Base-by-base conservation (phyloP, 768 basidiomycete genomes). In the Leccinum truebloodii region DNA sequence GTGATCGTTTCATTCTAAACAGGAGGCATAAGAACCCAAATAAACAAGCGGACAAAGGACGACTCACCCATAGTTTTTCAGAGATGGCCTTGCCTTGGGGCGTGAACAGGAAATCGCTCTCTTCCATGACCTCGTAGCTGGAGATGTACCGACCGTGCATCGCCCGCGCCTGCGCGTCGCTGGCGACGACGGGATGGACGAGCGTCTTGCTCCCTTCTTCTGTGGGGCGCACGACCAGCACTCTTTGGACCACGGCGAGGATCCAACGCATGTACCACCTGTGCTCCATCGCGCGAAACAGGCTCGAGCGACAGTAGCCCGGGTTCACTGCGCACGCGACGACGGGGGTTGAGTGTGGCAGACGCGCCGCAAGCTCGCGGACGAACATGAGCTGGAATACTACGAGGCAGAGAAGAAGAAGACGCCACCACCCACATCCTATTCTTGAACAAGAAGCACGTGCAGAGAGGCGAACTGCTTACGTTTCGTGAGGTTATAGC, bases 131-230 rank as follows among this genome's bases (percentile, higher is more conserved):
- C 28, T 59, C 49, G 51, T 60, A 69, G 6, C 53, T 59, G 3
- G 71, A 65, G 16, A 74, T 55, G 34, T 74, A 77, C 49, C 62
- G 69, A 13, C 76, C 75, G 14, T 68, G 64, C 61, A 63, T 54
- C 32, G 61, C 32, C 12, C 13, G 52, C 30, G 32, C 52, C 0
- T 10, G 20, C n/a, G 20, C 52, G 13, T 52, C 52, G 13, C 59
- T 58, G 1, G 66, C 65, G 6, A 76, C 50, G 44, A 70, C 71
- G 4, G 73, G 71, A 14, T 68, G 69, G 1, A 76, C 60, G 13
- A 78, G 62, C 20, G 72, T 73, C 20, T 71, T 70, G 49, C 73
- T 67, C 20, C 77, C 77, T 48, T 68, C 64, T 59, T 76, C 74
- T 0, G 75, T 35, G 20, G 75, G 59, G 8, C 72, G 67, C 6